Conservation (phyloP, 202 grass and related monocot species). For the Sporobolus alterniflorus region DNA sequence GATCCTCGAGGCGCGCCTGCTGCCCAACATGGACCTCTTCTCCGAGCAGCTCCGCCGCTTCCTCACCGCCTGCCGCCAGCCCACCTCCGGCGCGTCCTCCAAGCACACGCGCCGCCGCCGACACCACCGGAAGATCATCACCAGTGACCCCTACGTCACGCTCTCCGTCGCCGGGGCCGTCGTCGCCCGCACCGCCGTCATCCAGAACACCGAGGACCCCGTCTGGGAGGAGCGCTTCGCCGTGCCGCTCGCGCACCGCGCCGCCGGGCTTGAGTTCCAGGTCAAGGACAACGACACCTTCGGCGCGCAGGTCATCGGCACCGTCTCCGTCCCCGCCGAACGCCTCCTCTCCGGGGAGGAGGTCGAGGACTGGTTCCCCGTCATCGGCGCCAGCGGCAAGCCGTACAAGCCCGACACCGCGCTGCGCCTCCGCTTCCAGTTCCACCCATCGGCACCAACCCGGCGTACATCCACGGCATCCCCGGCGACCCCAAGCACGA, state of each 20-base stretch:
- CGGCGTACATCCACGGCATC: constrained; percentile 64
- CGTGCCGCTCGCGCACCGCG: constrained; percentile 77
- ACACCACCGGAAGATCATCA: constrained; percentile 74
- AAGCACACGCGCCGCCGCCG: constrained; percentile 1
- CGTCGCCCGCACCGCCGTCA: constrained; percentile 84
- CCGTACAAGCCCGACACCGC: constrained; percentile 72
- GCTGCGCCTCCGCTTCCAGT: constrained; percentile 57
- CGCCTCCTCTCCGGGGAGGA: constrained; percentile 26
- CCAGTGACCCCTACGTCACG: constrained; percentile 97
- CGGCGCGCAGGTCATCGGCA: constrained; percentile 89
- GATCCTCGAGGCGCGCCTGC: constrained; percentile 75
- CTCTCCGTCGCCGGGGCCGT: constrained; percentile 69
- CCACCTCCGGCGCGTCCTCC: constrained; percentile 37
- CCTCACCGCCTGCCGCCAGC: constrained; percentile 55
- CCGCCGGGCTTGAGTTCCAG: constrained; percentile 62
- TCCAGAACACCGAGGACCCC: constrained; percentile 75
- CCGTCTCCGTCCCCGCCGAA: constrained; percentile 49
- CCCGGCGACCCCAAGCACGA: constrained; percentile 64
- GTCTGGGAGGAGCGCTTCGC: constrained; percentile 75
- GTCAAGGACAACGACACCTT: constrained; percentile 97
- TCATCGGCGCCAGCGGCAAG: constrained; percentile 58
- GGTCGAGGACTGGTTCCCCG: constrained; percentile 61
- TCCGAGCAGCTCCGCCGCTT: constrained; percentile 76
- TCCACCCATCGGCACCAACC: constrained; percentile 46
- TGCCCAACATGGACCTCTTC: constrained; percentile 98